These are phyloP conservation scores for Chalciporus chontae DNA, from an alignment of 768 basidiomycete species.

Conservation along the genomic window DNA sequence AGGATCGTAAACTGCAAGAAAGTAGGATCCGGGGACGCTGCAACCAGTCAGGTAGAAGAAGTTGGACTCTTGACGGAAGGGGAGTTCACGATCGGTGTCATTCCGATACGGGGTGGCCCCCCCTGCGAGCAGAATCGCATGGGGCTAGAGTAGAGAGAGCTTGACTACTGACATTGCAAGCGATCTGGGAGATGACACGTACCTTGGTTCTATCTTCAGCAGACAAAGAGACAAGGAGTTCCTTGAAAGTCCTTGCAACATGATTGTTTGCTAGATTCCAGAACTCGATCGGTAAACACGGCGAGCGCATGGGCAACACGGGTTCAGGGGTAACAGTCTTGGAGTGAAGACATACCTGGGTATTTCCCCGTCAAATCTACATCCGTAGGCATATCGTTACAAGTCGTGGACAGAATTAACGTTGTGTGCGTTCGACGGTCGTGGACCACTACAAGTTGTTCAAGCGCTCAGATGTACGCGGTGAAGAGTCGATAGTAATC, in stretches of 20 bases:
- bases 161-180: neutral
- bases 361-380: conserved; percentile 15
- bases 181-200: neutral
- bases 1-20: conserved; percentile 57
- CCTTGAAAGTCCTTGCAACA: conserved; percentile 48
- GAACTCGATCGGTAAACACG: neutral
- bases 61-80: conserved; percentile 77
- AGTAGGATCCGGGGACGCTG: conserved; percentile 63
- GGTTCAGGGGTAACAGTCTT: no score
- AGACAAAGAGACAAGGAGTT: conserved; percentile 50
- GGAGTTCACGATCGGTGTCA: conserved; percentile 82
- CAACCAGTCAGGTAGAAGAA: conserved; percentile 88
- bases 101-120: conserved; percentile 60
- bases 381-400: conserved; percentile 5
- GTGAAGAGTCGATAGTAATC: no score
- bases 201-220: conserved; percentile 52
- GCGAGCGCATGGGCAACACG: no score
- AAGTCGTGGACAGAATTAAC: neutral
- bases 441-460: neutral
- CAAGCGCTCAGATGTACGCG: no score
- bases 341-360: conserved; percentile 16
- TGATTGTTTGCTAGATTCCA: conserved; percentile 45
- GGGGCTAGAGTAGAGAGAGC: conserved; percentile 43
- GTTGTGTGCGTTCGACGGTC: neutral
- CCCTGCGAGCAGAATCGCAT: conserved; percentile 68